Base-by-base conservation (phyloP, 306 rosid species). In the Prunus kanzakura region DNA sequence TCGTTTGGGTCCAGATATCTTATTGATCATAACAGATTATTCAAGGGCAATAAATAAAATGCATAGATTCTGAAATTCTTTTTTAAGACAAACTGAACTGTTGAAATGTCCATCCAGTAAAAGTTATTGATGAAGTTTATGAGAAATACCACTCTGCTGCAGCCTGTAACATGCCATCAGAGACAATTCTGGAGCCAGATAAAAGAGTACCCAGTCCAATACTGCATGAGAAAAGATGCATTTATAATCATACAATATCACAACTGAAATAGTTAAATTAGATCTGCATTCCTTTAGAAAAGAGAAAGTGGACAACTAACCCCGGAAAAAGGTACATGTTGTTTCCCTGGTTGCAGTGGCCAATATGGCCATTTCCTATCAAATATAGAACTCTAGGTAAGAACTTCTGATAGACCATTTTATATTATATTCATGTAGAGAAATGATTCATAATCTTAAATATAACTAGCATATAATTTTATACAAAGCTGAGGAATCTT, bases 251-350 rank as follows among this genome's bases (percentile, higher is more conserved):
- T 22, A 6, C 12, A 84, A 14, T 11, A 25, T 7, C 8, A 32
- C 8, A 76, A 23, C 30, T 56, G 61, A 20, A 57, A 23, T 15
- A 56, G 45, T 58, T 47, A 43, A 58, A 66, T 56, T 46, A 76
- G 56, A 72, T 45, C 50, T 20, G 62, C 50, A 47, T 67, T 32
- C 62, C 35, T 50, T 45, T 60, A 56, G 29, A 29, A 70, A 52
- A 72, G 57, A 7, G 19, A 10, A 62, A 38, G 61, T 32, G 82
- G 68, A 35, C 67, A 65, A 84, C 97, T 74, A 83, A 92, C 99
- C 99, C 99, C 25, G 99, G 99, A 88, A 96, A 96, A 54, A 96
- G 98, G 85, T 96, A 96, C 99, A 96, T 96, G 87, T 96, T 96
- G 88, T 96, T 96, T 74, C 99, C 99, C 82, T 96, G 99, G 88